A percentile compares a stretch with the other conserved stretches of the same genome.
phyloP scores from a whole-genome alignment of 2,329 filamentous ascomycete genomes.

The Thelonectria blattea region DNA sequence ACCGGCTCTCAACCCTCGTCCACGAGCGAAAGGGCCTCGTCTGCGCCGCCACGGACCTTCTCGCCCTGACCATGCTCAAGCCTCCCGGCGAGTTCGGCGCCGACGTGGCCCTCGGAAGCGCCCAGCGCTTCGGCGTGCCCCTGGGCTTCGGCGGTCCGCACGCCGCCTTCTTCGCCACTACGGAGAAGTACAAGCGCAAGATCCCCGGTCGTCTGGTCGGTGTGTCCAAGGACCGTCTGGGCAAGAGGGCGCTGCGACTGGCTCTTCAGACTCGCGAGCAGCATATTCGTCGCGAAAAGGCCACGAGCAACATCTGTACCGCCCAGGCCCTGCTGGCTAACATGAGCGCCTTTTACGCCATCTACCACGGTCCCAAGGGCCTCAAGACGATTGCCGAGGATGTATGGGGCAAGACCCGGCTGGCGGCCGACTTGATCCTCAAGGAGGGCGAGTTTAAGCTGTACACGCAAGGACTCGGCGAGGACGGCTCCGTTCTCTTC shows the following conservation, averaged over 20 bases:
- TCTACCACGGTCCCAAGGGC: constrained; percentile 89
- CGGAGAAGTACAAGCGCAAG: constrained; percentile 89
- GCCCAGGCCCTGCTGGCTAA: constrained; percentile 93
- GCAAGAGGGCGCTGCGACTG: constrained; percentile 63
- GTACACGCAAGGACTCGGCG: constrained; percentile 60
- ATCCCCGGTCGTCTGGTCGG: constrained; percentile 90
- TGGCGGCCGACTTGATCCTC: constrained; percentile 56
- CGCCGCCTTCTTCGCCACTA: constrained; percentile 85
- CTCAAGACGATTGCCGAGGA: constrained; percentile 84
- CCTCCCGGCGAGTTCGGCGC: constrained; percentile 94
- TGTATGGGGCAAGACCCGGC: constrained; percentile 72
- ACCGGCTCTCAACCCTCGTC: constrained; percentile 72
- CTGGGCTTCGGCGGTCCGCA: constrained; percentile 93
- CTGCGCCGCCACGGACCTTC: constrained; percentile 85
- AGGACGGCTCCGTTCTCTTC: constrained; percentile 68
- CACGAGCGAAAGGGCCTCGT: constrained; percentile 82
- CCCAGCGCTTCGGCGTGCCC: constrained; percentile 90
- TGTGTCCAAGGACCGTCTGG: constrained; percentile 86
- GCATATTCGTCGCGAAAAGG: constrained; percentile 95
- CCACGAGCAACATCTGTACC: constrained; percentile 96
- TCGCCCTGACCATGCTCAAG: constrained; percentile 85
- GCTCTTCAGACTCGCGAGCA: constrained; percentile 93
- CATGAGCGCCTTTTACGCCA: constrained; percentile 92
- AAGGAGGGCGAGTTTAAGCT: constrained; percentile 66
- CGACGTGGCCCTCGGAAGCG: constrained; percentile 91